Base-by-base conservation (phyloP, 2,329 filamentous ascomycete genomes). In the Trichophyton benhamiae region DNA sequence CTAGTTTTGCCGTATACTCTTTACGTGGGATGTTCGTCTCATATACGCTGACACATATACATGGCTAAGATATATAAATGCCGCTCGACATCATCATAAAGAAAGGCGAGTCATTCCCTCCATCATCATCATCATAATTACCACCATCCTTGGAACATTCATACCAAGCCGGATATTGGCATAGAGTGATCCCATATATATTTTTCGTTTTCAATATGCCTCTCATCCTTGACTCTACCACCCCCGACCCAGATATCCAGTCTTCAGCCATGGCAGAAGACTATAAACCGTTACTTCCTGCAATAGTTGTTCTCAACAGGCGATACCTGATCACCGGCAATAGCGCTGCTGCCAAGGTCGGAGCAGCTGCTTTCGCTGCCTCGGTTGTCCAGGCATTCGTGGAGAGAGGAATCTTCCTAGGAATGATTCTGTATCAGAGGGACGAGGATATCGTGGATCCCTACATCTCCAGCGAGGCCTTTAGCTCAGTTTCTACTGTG, bases 241-340 rank as follows among this genome's bases (percentile, higher is more conserved):
- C 22, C 4, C 8, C 27, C 27, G 4, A 17, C 13, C 13, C 52
- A 36, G 15, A 36, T 27, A 27, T 55, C 13, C 27, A 55, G 30
- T 30, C 46, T 52, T 52, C 27, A 30, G 7, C 15, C 27, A 36
- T 55, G 52, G 52, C 52, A 25, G 20, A 55, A 55, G 52, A 55
- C 30, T 55, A 20, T 55, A 36, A 55, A 36, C 27, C 30, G 3
- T 36, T 55, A 11, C 52, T 55, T 20, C 52, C 52, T 7, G 52
- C 52, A n/a, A 17, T 55, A 8, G 52, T 55, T 33, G 52, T 55
- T 27, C 52, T 55, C 52, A 55, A 55, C 52, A 36, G 52, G 27
- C 25, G 52, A 33, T 55, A 55, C 30, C 20, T 55, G 15, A 55
- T 55, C 52, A 55, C 52, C 27, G 52, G n/a, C 52, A 55, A 55